Evolutionary conservation across 2,329 filamentous ascomycete genomes (phyloP), one percentile per base, ranked within the genome.

Genomic region (Cladophialophora chaetospira): DNA sequence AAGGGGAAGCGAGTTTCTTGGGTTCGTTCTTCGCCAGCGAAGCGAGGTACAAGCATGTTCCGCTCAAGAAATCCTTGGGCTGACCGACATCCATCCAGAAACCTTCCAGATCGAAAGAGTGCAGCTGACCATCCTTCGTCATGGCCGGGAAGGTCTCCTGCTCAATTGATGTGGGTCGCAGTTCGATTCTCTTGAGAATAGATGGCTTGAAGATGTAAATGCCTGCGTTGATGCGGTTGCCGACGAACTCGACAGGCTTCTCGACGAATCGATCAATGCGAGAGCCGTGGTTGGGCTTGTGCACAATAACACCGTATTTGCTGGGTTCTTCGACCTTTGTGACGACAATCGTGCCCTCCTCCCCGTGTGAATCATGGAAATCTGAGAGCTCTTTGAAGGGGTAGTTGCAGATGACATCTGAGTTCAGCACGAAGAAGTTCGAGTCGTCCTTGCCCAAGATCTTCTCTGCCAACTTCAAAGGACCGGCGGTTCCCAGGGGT

Each of bases 11-110:
- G 49, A 97, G 88, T 60, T 89, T 82, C 79, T 95, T 92, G 71
- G 90, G 89, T 72, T 86, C 85, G 78, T 89, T 91, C 84, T 96
- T 96, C 57, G 91, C 83, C 59, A 97, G 84, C 3, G 91, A 96
- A 44, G 90, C 91, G 50, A 99, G 89, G 79, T 97, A 97, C 62
- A 99, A 83, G 78, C 93, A 97, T 61, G 94, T 97, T 62, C 93
- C 93, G 19, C 88, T 91, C 54, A 99, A 81, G 84, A 97, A 99
- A 73, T 99, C 93, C 81, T 97, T 99, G 67, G 93, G 93, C 78
- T 99, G 93, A 68, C 93, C 93, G 64, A 99, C 91, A 68, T 97
- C 93, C 93, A 97, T 97, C 93, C 93, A 97, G 85, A 95, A 97
- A 67, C 93, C 91, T 66, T 97, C 91, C 26, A 97, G 85, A 72